Percentiles rank a stretch among this genome's conserved stretches.
Evolutionary conservation across 1,284 basidiomycete species (phyloP).

Genomic region (Sphaerobolus stellatus): DNA sequence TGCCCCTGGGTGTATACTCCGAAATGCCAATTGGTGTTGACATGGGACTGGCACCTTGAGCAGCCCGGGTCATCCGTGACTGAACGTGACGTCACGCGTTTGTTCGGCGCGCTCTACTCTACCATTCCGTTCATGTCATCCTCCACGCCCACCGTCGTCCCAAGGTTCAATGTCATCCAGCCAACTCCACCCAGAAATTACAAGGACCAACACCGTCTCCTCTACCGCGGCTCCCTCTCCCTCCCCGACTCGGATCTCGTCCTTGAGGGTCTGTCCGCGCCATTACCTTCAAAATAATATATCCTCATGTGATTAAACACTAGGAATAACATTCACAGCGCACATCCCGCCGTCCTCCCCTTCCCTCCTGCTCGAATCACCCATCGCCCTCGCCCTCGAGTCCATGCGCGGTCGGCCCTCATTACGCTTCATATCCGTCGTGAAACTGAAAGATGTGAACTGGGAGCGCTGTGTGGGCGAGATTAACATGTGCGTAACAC

Average conservation of each 20-base stretch:
- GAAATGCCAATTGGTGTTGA: too few species aligned
- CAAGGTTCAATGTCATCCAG: neutral
- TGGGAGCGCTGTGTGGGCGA: constrained; percentile 55
- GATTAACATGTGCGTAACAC: constrained; percentile 56
- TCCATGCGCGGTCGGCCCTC: constrained; percentile 76
- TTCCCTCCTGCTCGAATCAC: constrained; percentile 61
- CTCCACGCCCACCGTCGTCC: neutral
- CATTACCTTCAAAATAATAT: neutral
- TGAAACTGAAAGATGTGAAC: constrained; percentile 53
- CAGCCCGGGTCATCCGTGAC: too few species aligned
- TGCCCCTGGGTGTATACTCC: too few species aligned
- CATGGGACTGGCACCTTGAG: too few species aligned
- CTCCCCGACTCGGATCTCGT: constrained; percentile 68
- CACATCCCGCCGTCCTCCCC: constrained; percentile 26
- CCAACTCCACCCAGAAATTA: constrained; percentile 1
- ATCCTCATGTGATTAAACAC: neutral
- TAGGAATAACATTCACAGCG: constrained; percentile 58
- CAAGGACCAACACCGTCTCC: constrained; percentile 42
- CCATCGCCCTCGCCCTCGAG: constrained; percentile 69
- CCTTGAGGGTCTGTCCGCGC: constrained; percentile 53
- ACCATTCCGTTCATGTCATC: neutral
- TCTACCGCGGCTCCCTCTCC: constrained; percentile 75
- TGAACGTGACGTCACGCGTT: constrained; percentile 12
- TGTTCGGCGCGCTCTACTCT: neutral
- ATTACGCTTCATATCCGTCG: constrained; percentile 56